A percentile compares a stretch with the other conserved stretches of the same genome.
These are phyloP conservation scores for Salix brachista DNA, from an alignment of 345 rosid species.

Conservation along the genomic window DNA sequence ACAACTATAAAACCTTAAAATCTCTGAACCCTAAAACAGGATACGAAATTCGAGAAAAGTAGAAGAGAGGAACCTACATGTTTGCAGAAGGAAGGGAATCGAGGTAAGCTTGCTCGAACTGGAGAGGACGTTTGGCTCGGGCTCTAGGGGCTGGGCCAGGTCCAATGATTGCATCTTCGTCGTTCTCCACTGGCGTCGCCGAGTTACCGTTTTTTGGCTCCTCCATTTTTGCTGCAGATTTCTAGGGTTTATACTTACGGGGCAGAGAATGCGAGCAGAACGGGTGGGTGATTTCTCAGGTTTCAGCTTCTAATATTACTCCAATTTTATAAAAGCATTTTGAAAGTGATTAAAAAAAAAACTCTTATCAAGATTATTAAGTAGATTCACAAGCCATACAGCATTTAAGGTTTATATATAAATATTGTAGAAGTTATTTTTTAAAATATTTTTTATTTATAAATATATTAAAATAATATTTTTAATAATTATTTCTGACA, in stretches of 20 bases:
- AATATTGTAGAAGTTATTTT: too few species aligned
- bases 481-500: too few species aligned
- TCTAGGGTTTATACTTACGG: not conserved
- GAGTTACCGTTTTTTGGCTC: constrained; percentile 39
- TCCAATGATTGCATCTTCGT: constrained; percentile 53
- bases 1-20: not conserved
- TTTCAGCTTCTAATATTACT: too few species aligned
- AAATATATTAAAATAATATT: too few species aligned
- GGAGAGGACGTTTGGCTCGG: constrained; percentile 86
- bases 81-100: constrained; percentile 87
- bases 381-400: too few species aligned
- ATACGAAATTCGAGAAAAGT: too few species aligned
- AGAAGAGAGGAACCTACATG: constrained; percentile 34
- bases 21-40: not conserved
- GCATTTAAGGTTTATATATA: too few species aligned
- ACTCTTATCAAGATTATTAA: too few species aligned
- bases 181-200: constrained; percentile 26
- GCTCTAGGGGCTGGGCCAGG: constrained; percentile 73
- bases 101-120: constrained; percentile 85
- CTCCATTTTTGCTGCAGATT: constrained; percentile 32
- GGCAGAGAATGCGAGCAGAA: not conserved
- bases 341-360: too few species aligned
- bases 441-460: too few species aligned
- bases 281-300: too few species aligned
- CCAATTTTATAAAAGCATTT: too few species aligned